These are phyloP conservation scores for Monosporascus sp. DNA, from an alignment of 2,329 filamentous ascomycete genomes.

Conservation along the genomic window DNA sequence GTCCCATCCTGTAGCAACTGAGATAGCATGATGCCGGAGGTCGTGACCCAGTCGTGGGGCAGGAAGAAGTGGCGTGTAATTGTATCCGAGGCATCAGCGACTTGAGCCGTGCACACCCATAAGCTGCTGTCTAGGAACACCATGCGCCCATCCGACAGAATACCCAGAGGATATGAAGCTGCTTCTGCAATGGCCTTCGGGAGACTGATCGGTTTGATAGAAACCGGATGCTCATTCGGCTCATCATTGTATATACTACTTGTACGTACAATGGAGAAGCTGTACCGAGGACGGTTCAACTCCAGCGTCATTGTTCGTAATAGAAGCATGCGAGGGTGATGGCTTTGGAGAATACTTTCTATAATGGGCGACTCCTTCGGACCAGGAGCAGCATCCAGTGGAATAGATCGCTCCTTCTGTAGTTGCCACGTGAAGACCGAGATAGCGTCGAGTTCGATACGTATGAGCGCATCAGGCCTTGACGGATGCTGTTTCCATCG, in stretches of 20 bases:
- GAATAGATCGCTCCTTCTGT: not conserved
- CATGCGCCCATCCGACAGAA: slow-evolving; percentile 12
- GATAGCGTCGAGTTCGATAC: not conserved
- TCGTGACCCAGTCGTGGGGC: slow-evolving; percentile 18
- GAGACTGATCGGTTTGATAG: not conserved
- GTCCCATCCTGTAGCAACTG: slow-evolving; percentile 11
- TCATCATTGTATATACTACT: not conserved
- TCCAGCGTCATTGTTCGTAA: slow-evolving; percentile 11
- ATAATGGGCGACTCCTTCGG: not conserved
- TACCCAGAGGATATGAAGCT: slow-evolving; percentile 8
- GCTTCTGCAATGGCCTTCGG: not conserved
- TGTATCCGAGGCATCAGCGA: not conserved
- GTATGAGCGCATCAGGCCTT: not conserved
- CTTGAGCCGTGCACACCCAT: slow-evolving; percentile 14
- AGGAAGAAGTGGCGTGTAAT: slow-evolving; percentile 18
- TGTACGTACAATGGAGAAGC: not conserved
- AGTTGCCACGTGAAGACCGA: slow-evolving; percentile 5
- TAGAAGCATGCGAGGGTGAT: not conserved
- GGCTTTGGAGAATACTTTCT: not conserved
- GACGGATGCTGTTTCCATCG: slow-evolving; percentile 4
- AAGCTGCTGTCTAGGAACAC: slow-evolving; percentile 16
- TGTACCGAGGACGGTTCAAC: not conserved
- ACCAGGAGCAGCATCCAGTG: not conserved
- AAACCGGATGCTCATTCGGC: not conserved
- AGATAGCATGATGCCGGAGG: slow-evolving; percentile 7